Percentiles rank a stretch among this genome's conserved stretches.
These are phyloP conservation scores for Populus deltoides DNA, from an alignment of 345 rosid genomes.

Conservation along the genomic window DNA sequence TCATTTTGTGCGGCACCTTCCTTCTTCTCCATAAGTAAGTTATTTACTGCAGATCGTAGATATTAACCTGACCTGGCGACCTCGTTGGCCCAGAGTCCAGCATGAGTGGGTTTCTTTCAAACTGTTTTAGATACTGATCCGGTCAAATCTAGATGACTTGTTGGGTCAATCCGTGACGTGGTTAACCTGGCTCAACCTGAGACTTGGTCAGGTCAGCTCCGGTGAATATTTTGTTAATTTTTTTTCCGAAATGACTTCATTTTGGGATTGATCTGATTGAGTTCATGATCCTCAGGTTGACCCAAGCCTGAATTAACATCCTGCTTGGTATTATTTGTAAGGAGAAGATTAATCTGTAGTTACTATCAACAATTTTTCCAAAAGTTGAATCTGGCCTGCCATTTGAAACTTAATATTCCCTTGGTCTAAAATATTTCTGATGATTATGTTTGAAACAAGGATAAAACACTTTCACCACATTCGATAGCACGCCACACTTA, in stretches of 20 bases:
- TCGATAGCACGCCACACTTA: neutral
- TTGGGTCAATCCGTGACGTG: no score
- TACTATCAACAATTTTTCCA: neutral
- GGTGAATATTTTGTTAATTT: no score
- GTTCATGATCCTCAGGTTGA: no score
- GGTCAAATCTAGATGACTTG: no score
- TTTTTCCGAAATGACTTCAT: no score
- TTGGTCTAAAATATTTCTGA: neutral
- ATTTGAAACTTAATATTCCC: neutral
- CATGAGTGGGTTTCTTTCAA: no score
- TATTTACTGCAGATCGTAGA: neutral
- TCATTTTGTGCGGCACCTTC: constrained; percentile 80
- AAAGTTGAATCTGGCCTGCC: neutral
- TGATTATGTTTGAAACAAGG: neutral
- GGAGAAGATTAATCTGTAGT: neutral
- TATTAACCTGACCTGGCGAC: no score
- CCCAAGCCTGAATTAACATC: neutral
- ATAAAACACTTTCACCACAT: neutral
- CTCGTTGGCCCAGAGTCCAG: no score
- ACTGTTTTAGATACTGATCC: no score
- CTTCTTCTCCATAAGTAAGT: constrained; percentile 89
- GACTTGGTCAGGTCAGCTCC: no score
- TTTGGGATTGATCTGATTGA: no score
- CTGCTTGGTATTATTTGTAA: neutral
- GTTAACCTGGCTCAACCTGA: no score